Evolutionary conservation across 352 stramenopile species (phyloP).

Genomic region (Phytophthora foliorum): DNA sequence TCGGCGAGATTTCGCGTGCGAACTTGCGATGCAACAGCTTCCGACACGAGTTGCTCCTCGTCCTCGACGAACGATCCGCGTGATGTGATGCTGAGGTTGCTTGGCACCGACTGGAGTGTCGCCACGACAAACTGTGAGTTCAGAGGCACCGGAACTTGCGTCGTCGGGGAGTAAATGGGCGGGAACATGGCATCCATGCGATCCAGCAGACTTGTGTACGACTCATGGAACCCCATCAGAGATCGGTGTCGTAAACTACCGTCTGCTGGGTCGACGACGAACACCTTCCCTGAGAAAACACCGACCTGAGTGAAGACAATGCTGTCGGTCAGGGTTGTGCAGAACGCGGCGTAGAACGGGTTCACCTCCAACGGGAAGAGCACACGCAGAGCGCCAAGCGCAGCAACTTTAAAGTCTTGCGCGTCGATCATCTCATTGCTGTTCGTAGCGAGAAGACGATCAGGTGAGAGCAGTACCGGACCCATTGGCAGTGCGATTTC

Average conservation of each 20-base stretch:
- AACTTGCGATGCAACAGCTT: constrained; percentile 60
- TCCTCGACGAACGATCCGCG: constrained; percentile 15
- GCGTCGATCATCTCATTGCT: constrained; percentile 57
- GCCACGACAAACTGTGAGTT: constrained; percentile 9
- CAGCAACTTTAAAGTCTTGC: constrained; percentile 73
- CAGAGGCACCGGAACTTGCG: constrained; percentile 6
- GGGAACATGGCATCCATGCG: constrained; percentile 85
- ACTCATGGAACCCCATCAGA: constrained; percentile 73
- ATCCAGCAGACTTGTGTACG: constrained; percentile 67
- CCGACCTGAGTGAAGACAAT: constrained; percentile 72
- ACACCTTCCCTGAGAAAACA: constrained; percentile 84
- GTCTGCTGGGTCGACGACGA: constrained; percentile 67
- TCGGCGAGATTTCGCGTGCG: constrained; percentile 68
- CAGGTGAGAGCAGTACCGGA: constrained; percentile 75
- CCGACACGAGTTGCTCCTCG: constrained; percentile 59
- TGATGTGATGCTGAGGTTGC: constrained; percentile 20
- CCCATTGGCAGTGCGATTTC: constrained; percentile 67
- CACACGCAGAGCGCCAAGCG: constrained; percentile 65
- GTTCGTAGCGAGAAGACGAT: constrained; percentile 58
- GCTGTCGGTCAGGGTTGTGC: constrained; percentile 65
- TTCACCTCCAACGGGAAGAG: constrained; percentile 84
- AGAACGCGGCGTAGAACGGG: constrained; percentile 88
- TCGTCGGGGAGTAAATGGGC: constrained; percentile 60
- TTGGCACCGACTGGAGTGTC: constrained; percentile 21
- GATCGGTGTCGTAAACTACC: constrained; percentile 67